These are phyloP conservation scores for Hepatocystis sp. DNA, from an alignment of 169 alveolate species.

Conservation along the genomic window DNA sequence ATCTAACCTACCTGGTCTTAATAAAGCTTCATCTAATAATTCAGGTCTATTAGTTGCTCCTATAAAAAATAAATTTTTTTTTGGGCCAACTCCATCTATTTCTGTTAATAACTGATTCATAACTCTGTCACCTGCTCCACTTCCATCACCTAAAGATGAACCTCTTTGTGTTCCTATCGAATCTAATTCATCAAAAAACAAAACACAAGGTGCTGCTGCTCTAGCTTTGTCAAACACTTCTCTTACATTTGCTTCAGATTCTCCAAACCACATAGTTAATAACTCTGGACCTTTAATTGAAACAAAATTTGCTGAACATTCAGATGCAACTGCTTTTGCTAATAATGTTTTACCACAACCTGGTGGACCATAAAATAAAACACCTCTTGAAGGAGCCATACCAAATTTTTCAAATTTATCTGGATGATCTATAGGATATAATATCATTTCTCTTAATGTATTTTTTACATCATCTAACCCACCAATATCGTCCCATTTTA, in stretches of 20 bases:
- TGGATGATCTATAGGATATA: constrained; percentile 97
- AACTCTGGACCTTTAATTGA: constrained; percentile 99
- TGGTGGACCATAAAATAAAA: constrained; percentile 99
- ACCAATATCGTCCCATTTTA: constrained; percentile 99
- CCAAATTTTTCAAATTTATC: constrained; percentile 99
- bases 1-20: constrained; percentile 99
- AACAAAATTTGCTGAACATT: constrained; percentile 99
- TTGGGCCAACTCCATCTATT: constrained; percentile 99
- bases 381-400: constrained; percentile 99
- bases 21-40: constrained; percentile 98
- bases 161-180: constrained; percentile 99
- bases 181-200: constrained; percentile 99
- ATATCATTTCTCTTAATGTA: constrained; percentile 97
- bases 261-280: constrained; percentile 99
- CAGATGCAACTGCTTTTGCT: constrained; percentile 99
- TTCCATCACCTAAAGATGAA: constrained; percentile 94
- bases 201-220: constrained; percentile 99
- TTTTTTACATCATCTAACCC: constrained; percentile 97
- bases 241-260: constrained; percentile 99
- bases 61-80: constrained; percentile 99
- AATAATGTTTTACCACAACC: constrained; percentile 99
- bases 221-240: constrained; percentile 99
- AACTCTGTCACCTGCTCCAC: constrained; percentile 99
- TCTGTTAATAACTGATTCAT: constrained; percentile 99
- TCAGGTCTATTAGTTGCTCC: constrained; percentile 99